Evolutionary conservation across 2,329 filamentous ascomycete species (phyloP), one percentile per base, ranked within the genome.

Genomic region (Sporothrix variecibatus): DNA sequence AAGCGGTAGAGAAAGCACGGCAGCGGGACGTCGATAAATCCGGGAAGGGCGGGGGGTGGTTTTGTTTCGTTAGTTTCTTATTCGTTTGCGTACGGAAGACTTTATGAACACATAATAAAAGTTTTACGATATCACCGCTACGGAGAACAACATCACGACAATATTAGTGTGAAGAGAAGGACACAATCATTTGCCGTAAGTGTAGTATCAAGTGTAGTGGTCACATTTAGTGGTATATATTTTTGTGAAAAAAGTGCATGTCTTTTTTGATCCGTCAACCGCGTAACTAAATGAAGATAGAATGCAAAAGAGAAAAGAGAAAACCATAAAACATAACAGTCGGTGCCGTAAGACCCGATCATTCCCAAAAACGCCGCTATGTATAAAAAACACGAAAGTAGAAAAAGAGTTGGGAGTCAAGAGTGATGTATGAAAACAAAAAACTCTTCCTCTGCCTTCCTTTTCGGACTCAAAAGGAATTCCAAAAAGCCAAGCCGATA

Each of bases 1-100:
- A 92, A 91, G 86, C 89, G 90, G 86, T 93, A 68, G 26, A 49
- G 7, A 15, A n/a, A n/a, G n/a, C n/a, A 23, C 34, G 34, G 34
- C 34, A 34, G 34, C 2, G 34, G 8, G 8, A 17, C 43, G 43
- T 15, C 43, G n/a, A n/a, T n/a, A n/a, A n/a, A n/a, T n/a, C n/a
- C n/a, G n/a, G n/a, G n/a, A n/a, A 46, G 4, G 7, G 4, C 43
- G 51, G 51, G 8, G 6, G 6, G n/a, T 26, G 26, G 23, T 11
- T 20, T 40, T 28, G 12, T 9, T 17, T 4, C n/a, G 12, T 43
- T 28, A 2, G 9, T 28, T 23, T 53, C 23, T 26, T 12, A 4
- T 6, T 46, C 9, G 8, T 53, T 51, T 23, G 15, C 5, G 60
- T 34, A 34, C 34, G 9, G 9, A 43, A n/a, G 6, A 58, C 26